These are phyloP conservation scores for Fusarium brachygibbosum DNA, from an alignment of 2,329 filamentous ascomycete genomes.

Conservation along the genomic window DNA sequence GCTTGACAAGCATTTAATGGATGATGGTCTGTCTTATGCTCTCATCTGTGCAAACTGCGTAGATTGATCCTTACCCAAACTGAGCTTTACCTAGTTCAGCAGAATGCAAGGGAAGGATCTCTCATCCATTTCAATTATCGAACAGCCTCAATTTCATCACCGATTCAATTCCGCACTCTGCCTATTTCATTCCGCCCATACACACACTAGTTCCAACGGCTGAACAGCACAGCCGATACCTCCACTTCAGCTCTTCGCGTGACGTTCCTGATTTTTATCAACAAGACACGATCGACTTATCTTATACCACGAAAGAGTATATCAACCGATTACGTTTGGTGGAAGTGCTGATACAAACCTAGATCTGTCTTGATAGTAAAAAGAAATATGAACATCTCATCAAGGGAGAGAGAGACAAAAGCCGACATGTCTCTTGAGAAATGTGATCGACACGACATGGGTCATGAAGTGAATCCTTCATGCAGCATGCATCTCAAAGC, in stretches of 20 bases:
- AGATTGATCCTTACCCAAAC: background rate
- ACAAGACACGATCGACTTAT: background rate
- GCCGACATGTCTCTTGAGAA: background rate
- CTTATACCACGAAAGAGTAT: background rate
- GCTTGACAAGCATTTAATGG: slow-evolving; percentile 15
- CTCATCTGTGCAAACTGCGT: background rate
- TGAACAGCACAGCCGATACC: slow-evolving; percentile 31
- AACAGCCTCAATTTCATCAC: background rate
- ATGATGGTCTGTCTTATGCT: slow-evolving; percentile 9
- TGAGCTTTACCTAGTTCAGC: background rate
- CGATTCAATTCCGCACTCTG: slow-evolving; percentile 22
- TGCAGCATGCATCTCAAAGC: slow-evolving; percentile 11
- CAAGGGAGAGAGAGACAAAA: background rate
- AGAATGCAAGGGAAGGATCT: background rate
- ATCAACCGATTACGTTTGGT: background rate
- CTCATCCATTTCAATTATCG: background rate
- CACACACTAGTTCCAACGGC: slow-evolving; percentile 32
- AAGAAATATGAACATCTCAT: background rate
- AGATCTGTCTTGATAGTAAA: background rate
- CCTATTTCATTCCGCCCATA: slow-evolving; percentile 22
- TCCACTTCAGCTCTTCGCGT: slow-evolving; percentile 23
- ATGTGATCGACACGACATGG: slow-evolving; percentile 27
- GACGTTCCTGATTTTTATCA: background rate
- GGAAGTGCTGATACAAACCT: background rate
- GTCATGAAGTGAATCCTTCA: slow-evolving; percentile 19